These are phyloP conservation scores for Venturia carpophila DNA, from an alignment of 2,329 filamentous ascomycete genomes.

Conservation along the genomic window DNA sequence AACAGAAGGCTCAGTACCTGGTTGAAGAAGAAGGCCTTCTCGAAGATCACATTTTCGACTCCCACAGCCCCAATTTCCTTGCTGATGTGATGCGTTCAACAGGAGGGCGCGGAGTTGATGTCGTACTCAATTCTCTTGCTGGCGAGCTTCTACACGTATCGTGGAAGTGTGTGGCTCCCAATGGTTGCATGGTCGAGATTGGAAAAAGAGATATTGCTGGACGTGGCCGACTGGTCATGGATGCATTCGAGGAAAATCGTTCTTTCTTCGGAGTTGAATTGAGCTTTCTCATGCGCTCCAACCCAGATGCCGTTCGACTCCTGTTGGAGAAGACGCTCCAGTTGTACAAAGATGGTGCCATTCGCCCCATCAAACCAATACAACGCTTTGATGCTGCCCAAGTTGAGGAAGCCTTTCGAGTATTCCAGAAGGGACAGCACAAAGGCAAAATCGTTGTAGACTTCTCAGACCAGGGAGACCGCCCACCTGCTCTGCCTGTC, in stretches of 20 bases:
- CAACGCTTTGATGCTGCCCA: not conserved
- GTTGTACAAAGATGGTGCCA: not conserved
- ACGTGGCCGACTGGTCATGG: slow-evolving; percentile 20
- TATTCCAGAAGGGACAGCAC: not conserved
- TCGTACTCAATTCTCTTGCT: slow-evolving; percentile 28
- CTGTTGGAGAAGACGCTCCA: not conserved
- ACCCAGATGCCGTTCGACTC: not conserved
- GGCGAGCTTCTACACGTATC: slow-evolving; percentile 25
- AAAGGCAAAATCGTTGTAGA: not conserved
- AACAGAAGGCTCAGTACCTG: slow-evolving; percentile 24
- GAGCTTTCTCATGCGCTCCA: not conserved
- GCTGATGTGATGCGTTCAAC: slow-evolving; percentile 24
- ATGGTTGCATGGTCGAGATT: slow-evolving; percentile 30
- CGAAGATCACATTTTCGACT: slow-evolving; percentile 29
- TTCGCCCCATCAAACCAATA: not conserved
- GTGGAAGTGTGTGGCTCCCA: slow-evolving; percentile 24
- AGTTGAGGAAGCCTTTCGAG: not conserved
- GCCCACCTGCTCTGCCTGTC: too few species aligned
- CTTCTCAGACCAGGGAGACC: too few species aligned
- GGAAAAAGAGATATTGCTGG: slow-evolving; percentile 22
- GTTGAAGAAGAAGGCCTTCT: slow-evolving; percentile 23
- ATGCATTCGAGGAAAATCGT: not conserved
- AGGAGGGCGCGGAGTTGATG: slow-evolving; percentile 29
- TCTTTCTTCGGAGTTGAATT: slow-evolving; percentile 3
- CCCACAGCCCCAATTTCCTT: slow-evolving; percentile 24